Evolutionary conservation across 140 eudicot species (phyloP).

Genomic region (Stevia rebaudiana): DNA sequence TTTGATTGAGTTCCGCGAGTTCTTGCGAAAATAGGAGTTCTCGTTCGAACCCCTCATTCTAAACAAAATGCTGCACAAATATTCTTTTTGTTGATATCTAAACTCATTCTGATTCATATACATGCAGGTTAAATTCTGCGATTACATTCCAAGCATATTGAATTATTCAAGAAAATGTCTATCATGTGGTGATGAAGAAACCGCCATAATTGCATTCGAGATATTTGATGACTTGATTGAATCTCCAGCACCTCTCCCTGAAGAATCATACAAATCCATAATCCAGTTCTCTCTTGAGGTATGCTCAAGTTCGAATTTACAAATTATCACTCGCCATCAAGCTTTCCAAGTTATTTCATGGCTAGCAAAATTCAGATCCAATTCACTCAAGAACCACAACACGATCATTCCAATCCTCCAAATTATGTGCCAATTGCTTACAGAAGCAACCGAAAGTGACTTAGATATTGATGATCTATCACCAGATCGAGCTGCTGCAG

Average conservation of each 20-base stretch:
- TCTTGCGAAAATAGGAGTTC: too few relatives aligned
- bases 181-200: constrained; percentile 79
- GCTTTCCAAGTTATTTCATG: constrained; percentile 91
- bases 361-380: constrained; percentile 85
- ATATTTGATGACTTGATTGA: constrained; percentile 91
- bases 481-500: constrained; percentile 87
- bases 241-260: constrained; percentile 85
- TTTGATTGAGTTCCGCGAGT: too few relatives aligned
- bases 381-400: constrained; percentile 68
- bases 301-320: constrained; percentile 51
- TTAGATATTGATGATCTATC: constrained; percentile 82
- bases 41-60: too few relatives aligned
- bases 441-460: constrained; percentile 53
- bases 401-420: constrained; percentile 75
- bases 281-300: constrained; percentile 93
- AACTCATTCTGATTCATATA: constrained; percentile 7
- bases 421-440: constrained; percentile 75
- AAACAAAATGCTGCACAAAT: neutral
- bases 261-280: constrained; percentile 76
- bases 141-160: constrained; percentile 77
- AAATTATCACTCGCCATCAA: constrained; percentile 84
- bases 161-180: constrained; percentile 70
- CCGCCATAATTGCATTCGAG: constrained; percentile 77
- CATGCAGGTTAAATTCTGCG: constrained; percentile 67
- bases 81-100: neutral